Evolutionary conservation across 345 rosid genomes (phyloP).

Genomic region (Lumnitzera racemosa): DNA sequence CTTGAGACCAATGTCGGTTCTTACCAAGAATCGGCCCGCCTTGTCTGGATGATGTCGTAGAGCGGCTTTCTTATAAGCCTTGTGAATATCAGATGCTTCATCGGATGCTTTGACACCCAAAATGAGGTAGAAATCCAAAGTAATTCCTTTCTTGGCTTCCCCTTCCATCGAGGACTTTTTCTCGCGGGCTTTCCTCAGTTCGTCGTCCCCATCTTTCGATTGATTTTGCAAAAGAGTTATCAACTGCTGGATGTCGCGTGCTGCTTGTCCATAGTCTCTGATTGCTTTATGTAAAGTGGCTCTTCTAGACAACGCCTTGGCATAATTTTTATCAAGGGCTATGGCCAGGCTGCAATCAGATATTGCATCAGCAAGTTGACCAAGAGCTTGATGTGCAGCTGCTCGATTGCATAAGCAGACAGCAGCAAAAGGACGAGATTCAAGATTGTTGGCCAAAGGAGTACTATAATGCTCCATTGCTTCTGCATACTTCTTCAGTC

Average conservation of each 20-base stretch:
- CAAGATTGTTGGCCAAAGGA: constrained; percentile 64
- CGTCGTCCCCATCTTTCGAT: constrained; percentile 38
- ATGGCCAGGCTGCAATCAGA: constrained; percentile 95
- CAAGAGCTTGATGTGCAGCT: constrained; percentile 85
- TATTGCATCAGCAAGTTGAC: constrained; percentile 83
- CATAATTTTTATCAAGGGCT: constrained; percentile 78
- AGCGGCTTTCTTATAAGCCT: constrained; percentile 92
- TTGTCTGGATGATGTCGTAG: constrained; percentile 98
- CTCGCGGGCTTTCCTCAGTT: constrained; percentile 60
- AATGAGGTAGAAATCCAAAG: constrained; percentile 67
- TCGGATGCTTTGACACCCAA: constrained; percentile 71
- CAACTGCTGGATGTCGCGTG: constrained; percentile 63
- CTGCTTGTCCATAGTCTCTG: constrained; percentile 84
- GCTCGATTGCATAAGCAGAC: constrained; percentile 94
- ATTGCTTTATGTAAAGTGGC: constrained; percentile 80
- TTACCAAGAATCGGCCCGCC: constrained; percentile 77
- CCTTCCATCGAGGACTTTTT: constrained; percentile 61
- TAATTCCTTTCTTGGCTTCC: constrained; percentile 49
- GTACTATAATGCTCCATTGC: constrained; percentile 74
- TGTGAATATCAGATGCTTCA: constrained; percentile 68
- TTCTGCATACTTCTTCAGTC: constrained; percentile 52
- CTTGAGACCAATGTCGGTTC: constrained; percentile 66
- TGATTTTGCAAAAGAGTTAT: constrained; percentile 50
- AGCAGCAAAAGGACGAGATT: constrained; percentile 89
- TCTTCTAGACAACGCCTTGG: constrained; percentile 90